Percentiles rank a stretch among this genome's conserved stretches.
phyloP scores from a whole-genome alignment of 805 yeast genomes.

The Starmerella tilneyi region DNA sequence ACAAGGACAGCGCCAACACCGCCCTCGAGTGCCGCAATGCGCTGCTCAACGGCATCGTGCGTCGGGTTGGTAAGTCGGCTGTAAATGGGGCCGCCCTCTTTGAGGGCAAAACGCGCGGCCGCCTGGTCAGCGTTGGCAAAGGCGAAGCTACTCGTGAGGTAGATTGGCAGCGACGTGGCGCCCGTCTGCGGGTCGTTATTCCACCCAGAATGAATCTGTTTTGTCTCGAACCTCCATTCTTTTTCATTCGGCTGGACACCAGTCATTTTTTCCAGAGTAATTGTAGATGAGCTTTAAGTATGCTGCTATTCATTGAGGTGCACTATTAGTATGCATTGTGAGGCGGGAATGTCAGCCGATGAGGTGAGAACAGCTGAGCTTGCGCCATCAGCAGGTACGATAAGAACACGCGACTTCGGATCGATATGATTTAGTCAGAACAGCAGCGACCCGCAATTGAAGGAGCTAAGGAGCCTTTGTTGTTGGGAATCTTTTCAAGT shows the following conservation, averaged over 20 bases:
- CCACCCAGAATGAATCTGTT: conserved; percentile 94
- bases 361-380: conserved; percentile 7
- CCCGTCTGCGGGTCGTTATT: conserved; percentile 50
- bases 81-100: conserved; percentile 77
- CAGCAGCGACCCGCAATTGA: too few species aligned
- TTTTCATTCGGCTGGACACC: conserved; percentile 7
- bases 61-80: conserved; percentile 91
- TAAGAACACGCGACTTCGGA: too few species aligned
- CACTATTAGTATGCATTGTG: too few species aligned
- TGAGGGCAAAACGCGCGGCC: conserved; percentile 76
- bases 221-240: conserved; percentile 45
- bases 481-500: too few species aligned
- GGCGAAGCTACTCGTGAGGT: conserved; percentile 81
- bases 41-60: conserved; percentile 76
- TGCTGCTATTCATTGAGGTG: background rate
- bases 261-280: background rate
- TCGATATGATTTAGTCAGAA: too few species aligned
- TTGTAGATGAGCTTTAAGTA: background rate
- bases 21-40: conserved; percentile 86
- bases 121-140: conserved; percentile 86
- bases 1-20: conserved; percentile 87
- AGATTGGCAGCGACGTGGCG: conserved; percentile 87
- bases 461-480: too few species aligned
- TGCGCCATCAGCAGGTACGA: too few species aligned
- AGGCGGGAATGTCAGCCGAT: background rate